Base-by-base conservation (phyloP, 129 eudicot genomes). In the Flaveria sonorensis region DNA sequence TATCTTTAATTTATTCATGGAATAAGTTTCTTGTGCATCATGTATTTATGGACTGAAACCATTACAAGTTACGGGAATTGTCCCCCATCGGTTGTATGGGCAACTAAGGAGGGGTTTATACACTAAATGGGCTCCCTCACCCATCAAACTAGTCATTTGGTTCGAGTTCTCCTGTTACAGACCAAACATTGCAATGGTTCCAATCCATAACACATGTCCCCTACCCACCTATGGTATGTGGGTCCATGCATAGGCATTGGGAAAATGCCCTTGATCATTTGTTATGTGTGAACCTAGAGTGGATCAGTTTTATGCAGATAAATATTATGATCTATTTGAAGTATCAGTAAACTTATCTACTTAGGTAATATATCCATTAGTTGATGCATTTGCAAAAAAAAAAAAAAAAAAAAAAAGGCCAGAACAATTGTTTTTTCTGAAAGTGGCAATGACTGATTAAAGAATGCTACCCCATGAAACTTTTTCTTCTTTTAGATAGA, bases 161-260 rank as follows among this genome's bases (percentile, higher is more conserved):
- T 5, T 30, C 3, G 36, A 30, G 36, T 30, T 30, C 36, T 30
- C 4, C 36, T 30, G 36, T 30, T 30, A 30, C 36, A 5, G 4
- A 4, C 36, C 36, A 30, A 30, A 30, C 36, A 4, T 30, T 30
- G 36, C 36, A 4, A 30, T 3, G 36, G 36, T 30, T 30, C 36
- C 36, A 30, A 30, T 30, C 5, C 36, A 3, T 30, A 30, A 30
- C 36, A 30, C 0, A 30, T 60, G 39, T 11, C n/a, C n/a, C 36
- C 24, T 9, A 12, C n/a, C 63, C n/a, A 30, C 76, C 39, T 28
- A 71, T 71, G 63, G 28, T 71, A 56, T 28, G 28, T 71, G 20
- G 42, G 24, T 50, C 47, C 15, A 50, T 71, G 46, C 28, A 26
- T 28, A 28, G 75, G 63, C 24, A 47, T 48, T 50, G 74, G 28